Evolutionary conservation across 805 yeast species (phyloP), one percentile per base, ranked within the genome.

Genomic region (Hanseniaspora lindneri): DNA sequence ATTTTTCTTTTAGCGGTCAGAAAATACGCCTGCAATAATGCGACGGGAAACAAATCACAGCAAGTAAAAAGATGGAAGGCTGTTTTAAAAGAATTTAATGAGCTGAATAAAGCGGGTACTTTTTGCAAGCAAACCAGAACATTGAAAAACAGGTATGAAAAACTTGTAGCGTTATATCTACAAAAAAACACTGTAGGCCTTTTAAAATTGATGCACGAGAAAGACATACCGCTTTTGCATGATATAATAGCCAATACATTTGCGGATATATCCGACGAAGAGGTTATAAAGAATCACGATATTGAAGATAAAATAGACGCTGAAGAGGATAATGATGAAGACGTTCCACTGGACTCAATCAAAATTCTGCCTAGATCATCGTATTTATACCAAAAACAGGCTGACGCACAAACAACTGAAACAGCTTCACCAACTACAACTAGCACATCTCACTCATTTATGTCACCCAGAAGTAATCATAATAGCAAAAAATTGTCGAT

Each of bases 51-150:
- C 4, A 37, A 37, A n/a, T 37, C 41, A 4, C 8, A 4, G 8
- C 28, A 37, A 16, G 41, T 37, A 5, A 54, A 54, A 13, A 56
- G 62, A 7, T 63, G 66, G 66, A 44, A 50, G 4, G 49, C 44
- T 17, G 53, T 63, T 23, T 40, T 61, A 28, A 48, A 54, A 16
- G 56, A 55, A 25, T 63, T 59, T 44, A 63, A 62, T 51, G 16
- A 35, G 2, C 41, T 37, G 13, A 54, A 60, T 2, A 60, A 56
- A 11, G 52, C 53, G 10, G 50, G 50, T 8, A 39, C 30, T 17
- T 17, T 24, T 17, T 60, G 60, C 32, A 57, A 56, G 30, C 66
- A 62, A 43, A 54, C 55, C 24, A 56, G 66, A 24, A 62, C 66
- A 3, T 30, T 63, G 25, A 58, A 55, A 52, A 57, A 52, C 8